Percentiles rank a stretch among this genome's conserved stretches.
phyloP scores from a whole-genome alignment of 2,329 filamentous ascomycete genomes.

The Fusarium sacchari region DNA sequence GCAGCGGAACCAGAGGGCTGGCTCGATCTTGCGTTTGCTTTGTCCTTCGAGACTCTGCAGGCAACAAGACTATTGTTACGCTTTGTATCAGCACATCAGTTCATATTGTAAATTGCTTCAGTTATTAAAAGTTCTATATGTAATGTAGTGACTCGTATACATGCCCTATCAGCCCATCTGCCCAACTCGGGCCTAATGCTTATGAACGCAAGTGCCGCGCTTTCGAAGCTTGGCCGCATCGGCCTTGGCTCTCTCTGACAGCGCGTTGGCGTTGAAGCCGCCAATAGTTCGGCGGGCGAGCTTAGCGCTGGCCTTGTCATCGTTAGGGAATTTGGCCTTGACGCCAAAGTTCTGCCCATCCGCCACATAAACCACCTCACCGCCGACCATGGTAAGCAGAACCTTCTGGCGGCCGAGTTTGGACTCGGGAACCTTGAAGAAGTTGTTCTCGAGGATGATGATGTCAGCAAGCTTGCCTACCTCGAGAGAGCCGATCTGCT shows the following conservation, averaged over 20 bases:
- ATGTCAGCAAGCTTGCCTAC: constrained; percentile 42
- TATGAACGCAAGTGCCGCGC: constrained; percentile 32
- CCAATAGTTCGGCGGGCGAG: constrained; percentile 33
- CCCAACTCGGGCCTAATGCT: constrained; percentile 8
- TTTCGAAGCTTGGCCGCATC: constrained; percentile 28
- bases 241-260: constrained; percentile 17
- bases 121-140: background rate
- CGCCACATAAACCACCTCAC: constrained; percentile 41
- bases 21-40: background rate
- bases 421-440: constrained; percentile 40
- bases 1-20: background rate
- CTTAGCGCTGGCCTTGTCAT: constrained; percentile 21
- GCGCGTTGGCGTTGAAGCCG: constrained; percentile 23
- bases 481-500: constrained; percentile 41
- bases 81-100: background rate
- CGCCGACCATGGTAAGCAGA: constrained; percentile 43
- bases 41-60: background rate
- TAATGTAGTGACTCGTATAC: background rate
- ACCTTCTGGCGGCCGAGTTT: constrained; percentile 40
- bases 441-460: constrained; percentile 40
- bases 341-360: constrained; percentile 38
- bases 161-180: background rate
- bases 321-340: constrained; percentile 40
- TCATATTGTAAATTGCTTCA: background rate
- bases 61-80: background rate